These are phyloP conservation scores for Rubia balearica DNA, from an alignment of 305 asterid genomes.

Conservation along the genomic window DNA sequence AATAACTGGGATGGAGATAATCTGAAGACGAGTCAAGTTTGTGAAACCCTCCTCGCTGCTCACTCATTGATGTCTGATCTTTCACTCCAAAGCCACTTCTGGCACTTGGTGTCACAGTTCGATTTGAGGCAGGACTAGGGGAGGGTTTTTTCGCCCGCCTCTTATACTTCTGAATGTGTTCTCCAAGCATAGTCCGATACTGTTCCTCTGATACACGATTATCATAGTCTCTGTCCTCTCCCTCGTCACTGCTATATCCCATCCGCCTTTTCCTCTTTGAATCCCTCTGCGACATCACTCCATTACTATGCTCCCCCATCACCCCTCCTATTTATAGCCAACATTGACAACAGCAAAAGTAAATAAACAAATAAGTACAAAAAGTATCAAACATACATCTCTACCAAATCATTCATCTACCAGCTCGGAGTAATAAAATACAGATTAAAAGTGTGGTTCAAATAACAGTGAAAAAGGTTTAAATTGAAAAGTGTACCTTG, in stretches of 20 bases:
- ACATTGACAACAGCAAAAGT: conserved; percentile 17
- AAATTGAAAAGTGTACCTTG: conserved; percentile 47
- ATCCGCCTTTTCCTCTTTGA: conserved; percentile 60
- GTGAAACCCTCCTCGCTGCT: conserved; percentile 51
- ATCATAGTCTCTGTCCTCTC: conserved; percentile 58
- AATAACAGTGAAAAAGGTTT: conserved; percentile 4
- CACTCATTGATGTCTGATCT: conserved; percentile 55
- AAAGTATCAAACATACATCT: background rate
- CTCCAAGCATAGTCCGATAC: conserved; percentile 92
- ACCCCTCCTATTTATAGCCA: conserved; percentile 41
- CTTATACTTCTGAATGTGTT: conserved; percentile 81
- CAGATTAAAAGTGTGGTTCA: background rate
- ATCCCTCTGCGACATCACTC: conserved; percentile 56
- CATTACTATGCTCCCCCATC: conserved; percentile 43
- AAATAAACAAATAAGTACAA: background rate
- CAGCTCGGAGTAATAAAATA: background rate
- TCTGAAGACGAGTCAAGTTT: conserved; percentile 65
- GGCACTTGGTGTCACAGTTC: conserved; percentile 34
- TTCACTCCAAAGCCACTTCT: conserved; percentile 46
- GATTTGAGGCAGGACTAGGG: conserved; percentile 44
- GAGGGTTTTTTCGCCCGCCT: conserved; percentile 61
- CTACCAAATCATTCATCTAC: background rate
- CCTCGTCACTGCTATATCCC: conserved; percentile 72
- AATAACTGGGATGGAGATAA: conserved; percentile 36
- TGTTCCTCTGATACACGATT: conserved; percentile 73